phyloP scores from a whole-genome alignment of 768 basidiomycete genomes.

The Lactarius tabidus region DNA sequence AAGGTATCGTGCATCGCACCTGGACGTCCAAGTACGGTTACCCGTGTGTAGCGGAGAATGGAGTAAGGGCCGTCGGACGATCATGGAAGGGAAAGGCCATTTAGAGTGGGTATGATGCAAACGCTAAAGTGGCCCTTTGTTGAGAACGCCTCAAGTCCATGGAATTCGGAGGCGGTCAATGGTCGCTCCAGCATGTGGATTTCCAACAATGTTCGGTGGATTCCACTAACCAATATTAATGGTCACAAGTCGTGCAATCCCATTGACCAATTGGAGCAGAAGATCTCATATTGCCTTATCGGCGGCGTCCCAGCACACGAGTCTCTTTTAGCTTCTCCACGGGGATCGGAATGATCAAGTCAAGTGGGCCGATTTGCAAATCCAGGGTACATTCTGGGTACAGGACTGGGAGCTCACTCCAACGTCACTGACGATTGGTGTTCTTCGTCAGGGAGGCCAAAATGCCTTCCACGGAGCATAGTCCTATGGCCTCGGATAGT shows the following conservation, averaged over 20 bases:
- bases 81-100: constrained; percentile 4
- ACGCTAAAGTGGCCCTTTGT: not conserved
- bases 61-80: constrained; percentile 2
- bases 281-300: not conserved
- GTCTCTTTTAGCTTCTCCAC: constrained; percentile 4
- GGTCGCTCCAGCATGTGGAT: not conserved
- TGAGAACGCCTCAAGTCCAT: not conserved
- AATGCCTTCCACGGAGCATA: not conserved
- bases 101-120: constrained; percentile 1
- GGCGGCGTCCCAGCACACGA: not conserved
- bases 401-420: not conserved
- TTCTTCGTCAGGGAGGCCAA: not conserved
- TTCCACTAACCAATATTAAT: not conserved
- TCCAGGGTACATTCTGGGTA: no score
- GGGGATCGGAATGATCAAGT: constrained; percentile 3
- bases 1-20: not conserved
- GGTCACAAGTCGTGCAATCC: not conserved
- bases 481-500: not conserved
- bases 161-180: not conserved
- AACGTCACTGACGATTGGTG: not conserved
- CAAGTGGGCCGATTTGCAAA: constrained; percentile 1
- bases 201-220: not conserved
- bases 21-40: not conserved
- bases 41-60: constrained; percentile 12
- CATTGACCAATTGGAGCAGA: not conserved